Base-by-base conservation (phyloP, 1,284 basidiomycete genomes). In the Marasmius oreades region DNA sequence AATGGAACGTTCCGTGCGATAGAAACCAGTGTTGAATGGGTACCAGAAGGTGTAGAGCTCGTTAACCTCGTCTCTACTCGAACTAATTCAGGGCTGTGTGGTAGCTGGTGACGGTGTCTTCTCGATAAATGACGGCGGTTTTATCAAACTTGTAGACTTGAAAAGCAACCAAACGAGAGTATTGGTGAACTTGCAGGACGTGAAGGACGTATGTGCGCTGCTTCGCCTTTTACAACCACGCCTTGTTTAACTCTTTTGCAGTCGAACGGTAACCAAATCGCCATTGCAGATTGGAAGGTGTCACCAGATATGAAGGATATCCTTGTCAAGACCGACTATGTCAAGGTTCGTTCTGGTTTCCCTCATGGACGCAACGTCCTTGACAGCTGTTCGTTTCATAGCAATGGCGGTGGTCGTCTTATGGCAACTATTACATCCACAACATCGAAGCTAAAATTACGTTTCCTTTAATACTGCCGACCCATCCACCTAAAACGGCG, bases 381-480 rank as follows among this genome's bases (percentile, higher is more conserved):
- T 22, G 18, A 5, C 28, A n/a, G 48, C 14, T 18, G 26, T n/a
- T 37, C 24, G 54, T 43, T 63, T 52, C 55, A 12, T 61, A 92
- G 85, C 92, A 95, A 86, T 99, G 95, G 94, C 82, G 96, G 36
- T 82, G 90, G 69, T 97, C 94, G 7, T 87, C 84, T 53, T 89
- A 90, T 67, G 88, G 88, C 22, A 95, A 95, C 69, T 95, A 93
- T 66, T 97, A 91, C 71, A 77, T 98, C 20, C 90, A 90, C 76
- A 71, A 82, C 78, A 69, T 86, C 61, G 68, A 76, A 66, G 73
- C 80, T 59, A 77, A 81, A 61, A 64, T 68, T 24, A 94, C 94
- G 2, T 78, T 80, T 58, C 84, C 93, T 0, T 74, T 96, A 42
- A 77, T 84, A 55, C 72, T 83, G 3, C 86, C 87, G 0, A 77